These are phyloP conservation scores for Tuber calosporum DNA, from an alignment of 495 filamentous ascomycete species.

Conservation along the genomic window DNA sequence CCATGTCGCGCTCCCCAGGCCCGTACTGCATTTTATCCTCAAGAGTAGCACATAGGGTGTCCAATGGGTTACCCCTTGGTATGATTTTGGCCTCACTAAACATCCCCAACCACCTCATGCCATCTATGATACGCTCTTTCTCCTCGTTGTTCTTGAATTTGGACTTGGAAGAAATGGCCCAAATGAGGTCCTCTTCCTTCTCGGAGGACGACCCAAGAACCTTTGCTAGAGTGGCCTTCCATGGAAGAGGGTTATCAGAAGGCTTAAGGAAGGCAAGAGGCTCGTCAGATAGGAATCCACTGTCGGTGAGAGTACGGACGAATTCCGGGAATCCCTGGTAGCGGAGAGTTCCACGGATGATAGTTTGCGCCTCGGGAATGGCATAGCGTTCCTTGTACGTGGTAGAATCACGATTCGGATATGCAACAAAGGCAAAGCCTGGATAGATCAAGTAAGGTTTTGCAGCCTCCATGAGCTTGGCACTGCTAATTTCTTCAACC, in stretches of 20 bases:
- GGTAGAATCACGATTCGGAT: slow-evolving; percentile 86
- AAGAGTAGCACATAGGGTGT: slow-evolving; percentile 81
- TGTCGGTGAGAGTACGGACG: slow-evolving; percentile 76
- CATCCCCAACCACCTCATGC: slow-evolving; percentile 77
- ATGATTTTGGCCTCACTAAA: slow-evolving; percentile 70
- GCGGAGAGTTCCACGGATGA: slow-evolving; percentile 68
- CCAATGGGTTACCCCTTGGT: slow-evolving; percentile 71
- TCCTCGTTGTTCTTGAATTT: slow-evolving; percentile 64
- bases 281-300: slow-evolving; percentile 71
- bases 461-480: slow-evolving; percentile 75
- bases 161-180: slow-evolving; percentile 67
- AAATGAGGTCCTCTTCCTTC: slow-evolving; percentile 59
- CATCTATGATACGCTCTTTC: slow-evolving; percentile 65
- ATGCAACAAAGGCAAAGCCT: slow-evolving; percentile 82
- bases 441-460: slow-evolving; percentile 91
- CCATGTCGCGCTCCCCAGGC: slow-evolving; percentile 73
- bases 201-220: slow-evolving; percentile 60
- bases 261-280: slow-evolving; percentile 50
- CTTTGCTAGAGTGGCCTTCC: slow-evolving; percentile 75
- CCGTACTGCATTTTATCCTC: slow-evolving; percentile 89
- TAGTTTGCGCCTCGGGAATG: slow-evolving; percentile 76
- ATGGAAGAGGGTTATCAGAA: slow-evolving; percentile 50
- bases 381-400: slow-evolving; percentile 79
- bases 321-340: slow-evolving; percentile 86
- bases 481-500: slow-evolving; percentile 47